Base-by-base conservation (phyloP, 164 flowering plant species). In the Santalum album region DNA sequence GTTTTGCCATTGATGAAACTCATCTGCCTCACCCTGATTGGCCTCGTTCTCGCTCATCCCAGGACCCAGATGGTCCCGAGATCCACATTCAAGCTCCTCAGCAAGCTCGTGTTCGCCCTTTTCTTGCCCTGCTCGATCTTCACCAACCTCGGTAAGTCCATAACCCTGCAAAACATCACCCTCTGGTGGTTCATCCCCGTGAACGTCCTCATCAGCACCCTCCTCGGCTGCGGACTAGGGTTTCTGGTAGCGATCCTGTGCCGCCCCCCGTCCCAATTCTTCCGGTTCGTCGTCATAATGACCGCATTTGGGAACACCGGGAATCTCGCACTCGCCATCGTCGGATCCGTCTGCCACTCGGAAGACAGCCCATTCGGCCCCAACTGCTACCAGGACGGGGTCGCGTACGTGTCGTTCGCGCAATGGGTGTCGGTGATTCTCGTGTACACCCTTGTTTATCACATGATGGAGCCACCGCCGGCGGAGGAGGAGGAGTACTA, bases 351-450 rank as follows among this genome's bases (percentile, higher is more conserved):
- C 11, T 48, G 51, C 29, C 51, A 48, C 51, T 4, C 4, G 5
- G 29, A 11, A 1, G 26, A 23, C 22, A 48, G 22, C 26, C 51
- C 51, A 1, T 48, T 48, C 12, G 51, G 51, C 10, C 29, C n/a
- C 16, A 17, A 23, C 22, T 48, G 51, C 51, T 6, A 22, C 12
- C 2, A 26, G 51, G 22, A 16, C 16, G 26, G 51, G 2, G 51
- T 48, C 3, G 25, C 51, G 24, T 43, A 57, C n/a, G 11, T 67
- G 1, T 49, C 34, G 0, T 23, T 66, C 1, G 7, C 36, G 21
- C 54, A 2, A 10, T 60, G 57, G 61, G 69, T 24, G 48, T 66
- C 35, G 57, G 65, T 3, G 32, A 36, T 1, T 51, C 65, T 29
- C 9, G 34, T 38, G 12, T 38, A 12, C 16, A 38, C 17, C 42